These are phyloP conservation scores for Cryphonectria japonica DNA, from an alignment of 2,329 filamentous ascomycete genomes.

Conservation along the genomic window DNA sequence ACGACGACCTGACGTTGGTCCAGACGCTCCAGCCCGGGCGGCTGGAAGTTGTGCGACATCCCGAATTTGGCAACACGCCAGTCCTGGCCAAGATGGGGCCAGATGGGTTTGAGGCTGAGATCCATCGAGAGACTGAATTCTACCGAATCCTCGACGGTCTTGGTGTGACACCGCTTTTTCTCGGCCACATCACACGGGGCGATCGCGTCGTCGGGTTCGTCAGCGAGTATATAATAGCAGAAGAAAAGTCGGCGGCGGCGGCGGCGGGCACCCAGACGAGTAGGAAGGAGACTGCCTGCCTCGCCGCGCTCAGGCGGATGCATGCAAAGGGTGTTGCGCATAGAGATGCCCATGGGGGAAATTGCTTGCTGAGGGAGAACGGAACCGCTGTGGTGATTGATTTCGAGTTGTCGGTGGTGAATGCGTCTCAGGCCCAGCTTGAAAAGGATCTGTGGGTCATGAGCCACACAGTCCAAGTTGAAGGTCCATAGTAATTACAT, in stretches of 20 bases:
- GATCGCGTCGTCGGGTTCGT: slow-evolving; percentile 24
- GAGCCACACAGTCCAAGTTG: slow-evolving; percentile 12
- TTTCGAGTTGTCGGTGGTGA: slow-evolving; percentile 30
- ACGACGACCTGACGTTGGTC: slow-evolving; percentile 14
- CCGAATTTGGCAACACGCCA: slow-evolving; percentile 10
- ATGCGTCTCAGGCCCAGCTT: slow-evolving; percentile 8
- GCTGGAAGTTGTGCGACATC: slow-evolving; percentile 25
- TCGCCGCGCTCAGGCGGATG: slow-evolving; percentile 22
- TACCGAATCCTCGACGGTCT: slow-evolving; percentile 24
- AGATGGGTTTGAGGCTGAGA: not conserved
- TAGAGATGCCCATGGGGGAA: slow-evolving; percentile 31
- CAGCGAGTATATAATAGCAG: slow-evolving; percentile 22
- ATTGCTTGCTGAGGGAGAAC: slow-evolving; percentile 27
- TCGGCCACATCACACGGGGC: slow-evolving; percentile 24
- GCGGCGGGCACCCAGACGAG: not conserved
- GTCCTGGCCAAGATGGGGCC: slow-evolving; percentile 28
- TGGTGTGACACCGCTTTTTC: slow-evolving; percentile 23
- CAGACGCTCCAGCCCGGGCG: slow-evolving; percentile 25
- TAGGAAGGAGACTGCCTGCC: slow-evolving; percentile 22
- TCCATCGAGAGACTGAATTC: slow-evolving; percentile 22
- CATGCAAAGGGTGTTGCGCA: slow-evolving; percentile 28
- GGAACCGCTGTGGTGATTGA: slow-evolving; percentile 30
- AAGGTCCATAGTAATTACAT: not conserved
- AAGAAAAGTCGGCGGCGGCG: not conserved
- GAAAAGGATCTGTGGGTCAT: slow-evolving; percentile 28